A percentile compares a stretch with the other conserved stretches of the same genome.
phyloP scores from a whole-genome alignment of 2,329 filamentous ascomycete species.

The Exophiala sideris region DNA sequence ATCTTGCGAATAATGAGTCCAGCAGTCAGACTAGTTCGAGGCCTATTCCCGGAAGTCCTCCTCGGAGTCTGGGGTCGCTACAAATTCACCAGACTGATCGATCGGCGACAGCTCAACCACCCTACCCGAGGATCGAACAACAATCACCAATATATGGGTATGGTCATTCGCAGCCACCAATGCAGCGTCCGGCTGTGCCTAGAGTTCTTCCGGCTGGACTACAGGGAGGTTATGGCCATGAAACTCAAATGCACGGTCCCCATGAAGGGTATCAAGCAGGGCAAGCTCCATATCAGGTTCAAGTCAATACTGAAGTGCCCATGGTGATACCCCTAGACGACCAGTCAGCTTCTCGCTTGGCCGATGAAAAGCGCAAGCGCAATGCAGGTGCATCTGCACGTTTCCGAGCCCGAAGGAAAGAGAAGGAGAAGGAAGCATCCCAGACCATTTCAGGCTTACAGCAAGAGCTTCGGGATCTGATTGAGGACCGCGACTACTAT shows the following conservation, averaged over 20 bases:
- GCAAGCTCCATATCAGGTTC: slow-evolving; percentile 31
- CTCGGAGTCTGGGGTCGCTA: slow-evolving; percentile 3
- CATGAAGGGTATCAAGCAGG: slow-evolving; percentile 25
- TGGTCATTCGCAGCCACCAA: slow-evolving; percentile 3
- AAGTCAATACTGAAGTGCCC: slow-evolving; percentile 33
- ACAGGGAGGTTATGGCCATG: slow-evolving; percentile 11
- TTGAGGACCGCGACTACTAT: slow-evolving; percentile 70
- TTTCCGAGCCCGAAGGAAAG: slow-evolving; percentile 77
- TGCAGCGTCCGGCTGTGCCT: slow-evolving; percentile 9
- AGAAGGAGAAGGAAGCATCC: slow-evolving; percentile 71
- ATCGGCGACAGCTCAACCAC: slow-evolving; percentile 9
- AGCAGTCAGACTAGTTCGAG: slow-evolving; percentile 15
- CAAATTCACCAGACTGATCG: slow-evolving; percentile 11
- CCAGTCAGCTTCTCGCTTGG: slow-evolving; percentile 75
- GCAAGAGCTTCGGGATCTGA: slow-evolving; percentile 64
- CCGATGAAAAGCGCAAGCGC: slow-evolving; percentile 78
- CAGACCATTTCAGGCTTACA: slow-evolving; percentile 67
- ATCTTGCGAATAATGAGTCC: slow-evolving; percentile 4
- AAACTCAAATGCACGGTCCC: slow-evolving; percentile 16
- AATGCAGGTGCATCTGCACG: slow-evolving; percentile 83
- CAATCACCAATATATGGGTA: slow-evolving; percentile 20
- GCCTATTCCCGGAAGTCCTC: slow-evolving; percentile 11
- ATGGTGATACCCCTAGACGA: slow-evolving; percentile 56
- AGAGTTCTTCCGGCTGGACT: slow-evolving; percentile 13
- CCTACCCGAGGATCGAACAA: slow-evolving; percentile 15